A percentile compares a stretch with the other conserved stretches of the same genome.
Conservation (phyloP, 306 rosid genomes). For the Quercus glauca region DNA sequence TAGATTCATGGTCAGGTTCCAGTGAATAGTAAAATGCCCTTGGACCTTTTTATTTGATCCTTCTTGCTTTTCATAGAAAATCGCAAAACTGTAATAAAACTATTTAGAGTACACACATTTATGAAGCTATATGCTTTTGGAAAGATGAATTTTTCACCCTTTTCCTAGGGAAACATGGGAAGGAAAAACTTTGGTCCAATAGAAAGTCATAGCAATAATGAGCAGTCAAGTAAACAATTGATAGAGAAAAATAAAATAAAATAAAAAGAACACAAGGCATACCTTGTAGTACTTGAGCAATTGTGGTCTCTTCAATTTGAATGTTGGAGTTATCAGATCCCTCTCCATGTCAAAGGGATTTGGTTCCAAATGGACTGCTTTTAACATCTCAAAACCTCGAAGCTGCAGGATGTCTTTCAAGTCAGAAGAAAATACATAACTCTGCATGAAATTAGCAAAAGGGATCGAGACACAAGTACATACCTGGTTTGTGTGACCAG, state of each 20-base stretch:
- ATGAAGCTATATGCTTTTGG: neutral
- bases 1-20: no score
- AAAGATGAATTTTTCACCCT: neutral
- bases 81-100: neutral
- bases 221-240: neutral
- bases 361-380: slow-evolving; percentile 83
- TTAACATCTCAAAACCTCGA: slow-evolving; percentile 84
- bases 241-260: neutral
- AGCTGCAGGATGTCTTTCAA: slow-evolving; percentile 46
- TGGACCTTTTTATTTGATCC: neutral
- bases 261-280: slow-evolving; percentile 4
- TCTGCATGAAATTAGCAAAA: slow-evolving; percentile 7
- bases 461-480: slow-evolving; percentile 19
- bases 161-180: neutral
- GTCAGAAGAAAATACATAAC: slow-evolving; percentile 20
- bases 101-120: neutral
- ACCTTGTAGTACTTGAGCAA: slow-evolving; percentile 75
- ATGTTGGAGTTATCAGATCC: slow-evolving; percentile 88
- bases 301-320: slow-evolving; percentile 85
- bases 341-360: slow-evolving; percentile 83
- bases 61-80: neutral
- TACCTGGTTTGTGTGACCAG: slow-evolving; percentile 72
- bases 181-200: neutral
- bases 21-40: no score
- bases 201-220: neutral